phyloP scores from a whole-genome alignment of 1,284 basidiomycete genomes.

The Testicularia cyperi region DNA sequence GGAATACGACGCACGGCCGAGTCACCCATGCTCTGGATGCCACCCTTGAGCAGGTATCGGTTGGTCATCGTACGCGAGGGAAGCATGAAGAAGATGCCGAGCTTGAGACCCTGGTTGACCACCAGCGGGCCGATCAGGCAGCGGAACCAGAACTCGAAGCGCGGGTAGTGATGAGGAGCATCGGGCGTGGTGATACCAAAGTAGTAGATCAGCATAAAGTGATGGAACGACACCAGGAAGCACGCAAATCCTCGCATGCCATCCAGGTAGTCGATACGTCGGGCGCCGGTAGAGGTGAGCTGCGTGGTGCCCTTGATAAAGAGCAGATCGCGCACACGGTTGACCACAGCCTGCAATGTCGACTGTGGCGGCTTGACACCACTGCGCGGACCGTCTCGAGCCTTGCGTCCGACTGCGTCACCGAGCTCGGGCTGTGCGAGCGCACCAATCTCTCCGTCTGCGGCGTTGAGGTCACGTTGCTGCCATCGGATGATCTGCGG shows the following conservation, averaged over 20 bases:
- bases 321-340: slow-evolving; percentile 21
- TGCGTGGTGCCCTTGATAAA: slow-evolving; percentile 40
- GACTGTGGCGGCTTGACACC: slow-evolving; percentile 28
- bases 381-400: slow-evolving; percentile 16
- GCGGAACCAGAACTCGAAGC: slow-evolving; percentile 48
- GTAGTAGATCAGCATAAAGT: slow-evolving; percentile 55
- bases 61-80: slow-evolving; percentile 50
- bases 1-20: slow-evolving; percentile 46
- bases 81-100: slow-evolving; percentile 53
- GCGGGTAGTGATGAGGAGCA: slow-evolving; percentile 39
- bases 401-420: slow-evolving; percentile 28
- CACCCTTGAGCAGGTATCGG: slow-evolving; percentile 48
- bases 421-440: slow-evolving; percentile 38
- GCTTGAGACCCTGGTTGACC: slow-evolving; percentile 45
- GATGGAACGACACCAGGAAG: slow-evolving; percentile 52
- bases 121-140: slow-evolving; percentile 40
- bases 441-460: slow-evolving; percentile 35
- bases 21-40: slow-evolving; percentile 45
- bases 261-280: slow-evolving; percentile 51
- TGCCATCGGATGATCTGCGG: slow-evolving; percentile 49
- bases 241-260: slow-evolving; percentile 53
- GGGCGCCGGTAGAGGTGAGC: slow-evolving; percentile 40
- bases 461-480: slow-evolving; percentile 32
- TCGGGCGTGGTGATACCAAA: slow-evolving; percentile 33
- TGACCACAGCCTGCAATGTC: slow-evolving; percentile 8